phyloP scores from a whole-genome alignment of 768 basidiomycete genomes.

The Dioszegia hungarica region DNA sequence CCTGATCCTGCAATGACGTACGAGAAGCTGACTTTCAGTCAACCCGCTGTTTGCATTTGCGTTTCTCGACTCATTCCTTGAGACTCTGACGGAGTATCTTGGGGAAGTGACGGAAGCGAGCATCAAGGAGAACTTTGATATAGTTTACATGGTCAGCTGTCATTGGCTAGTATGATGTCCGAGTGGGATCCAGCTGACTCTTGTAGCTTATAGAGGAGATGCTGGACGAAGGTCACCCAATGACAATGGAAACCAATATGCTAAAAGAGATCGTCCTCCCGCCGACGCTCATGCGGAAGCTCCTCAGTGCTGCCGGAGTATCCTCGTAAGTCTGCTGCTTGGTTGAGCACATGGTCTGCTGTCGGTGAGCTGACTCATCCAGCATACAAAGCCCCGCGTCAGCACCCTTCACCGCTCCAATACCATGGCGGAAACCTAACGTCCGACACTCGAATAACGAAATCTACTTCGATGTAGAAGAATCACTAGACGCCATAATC shows the following conservation, averaged over 20 bases:
- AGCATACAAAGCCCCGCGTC: slow-evolving; percentile 47
- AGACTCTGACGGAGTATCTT: slow-evolving; percentile 80
- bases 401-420: slow-evolving; percentile 73
- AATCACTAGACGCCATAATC: slow-evolving; percentile 72
- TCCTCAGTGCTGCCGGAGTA: slow-evolving; percentile 57
- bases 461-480: slow-evolving; percentile 84
- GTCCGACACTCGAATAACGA: slow-evolving; percentile 82
- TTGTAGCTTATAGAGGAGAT: slow-evolving; percentile 84
- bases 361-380: slow-evolving; percentile 25
- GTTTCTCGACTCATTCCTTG: slow-evolving; percentile 77
- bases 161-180: background rate
- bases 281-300: slow-evolving; percentile 75
- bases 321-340: too few relatives aligned
- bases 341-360: too few relatives aligned
- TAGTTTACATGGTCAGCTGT: slow-evolving; percentile 76
- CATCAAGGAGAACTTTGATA: slow-evolving; percentile 86
- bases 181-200: background rate
- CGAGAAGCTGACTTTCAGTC: slow-evolving; percentile 53
- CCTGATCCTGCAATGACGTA: background rate
- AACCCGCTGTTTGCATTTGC: slow-evolving; percentile 87
- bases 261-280: slow-evolving; percentile 90
- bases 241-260: slow-evolving; percentile 84
- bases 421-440: slow-evolving; percentile 86
- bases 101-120: slow-evolving; percentile 73
- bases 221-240: slow-evolving; percentile 83